Conservation (phyloP, 495 filamentous ascomycete genomes). For the Trichoderma asperelloides region DNA sequence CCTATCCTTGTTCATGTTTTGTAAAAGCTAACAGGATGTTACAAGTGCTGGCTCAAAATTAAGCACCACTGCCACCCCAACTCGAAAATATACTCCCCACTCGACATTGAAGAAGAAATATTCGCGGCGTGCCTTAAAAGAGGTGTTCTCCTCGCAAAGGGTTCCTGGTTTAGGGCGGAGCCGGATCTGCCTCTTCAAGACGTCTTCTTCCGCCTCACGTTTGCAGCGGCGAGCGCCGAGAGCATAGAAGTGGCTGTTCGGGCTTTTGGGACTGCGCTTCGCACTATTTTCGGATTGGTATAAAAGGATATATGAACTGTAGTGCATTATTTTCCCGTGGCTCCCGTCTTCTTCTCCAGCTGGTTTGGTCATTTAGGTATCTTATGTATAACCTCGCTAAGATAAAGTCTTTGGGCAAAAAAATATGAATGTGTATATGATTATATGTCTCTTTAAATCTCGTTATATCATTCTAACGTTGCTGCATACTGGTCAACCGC, state of each 20-base stretch:
- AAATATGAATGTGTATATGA: too few species aligned
- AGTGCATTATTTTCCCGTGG: too few species aligned
- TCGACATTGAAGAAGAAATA: constrained; percentile 75
- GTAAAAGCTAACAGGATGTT: not conserved
- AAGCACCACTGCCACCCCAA: constrained; percentile 65
- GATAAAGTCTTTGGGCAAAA: too few species aligned
- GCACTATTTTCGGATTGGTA: not conserved
- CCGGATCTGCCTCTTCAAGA: constrained; percentile 33
- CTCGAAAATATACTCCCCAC: constrained; percentile 44
- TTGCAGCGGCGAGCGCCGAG: constrained; percentile 68
- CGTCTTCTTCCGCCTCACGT: constrained; percentile 84
- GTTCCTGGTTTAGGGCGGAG: constrained; percentile 79
- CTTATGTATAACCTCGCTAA: too few species aligned
- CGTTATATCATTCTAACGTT: not conserved
- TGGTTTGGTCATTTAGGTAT: not conserved
- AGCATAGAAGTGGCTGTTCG: constrained; percentile 71
- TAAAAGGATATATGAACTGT: not conserved
- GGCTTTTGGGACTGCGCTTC: constrained; percentile 61
- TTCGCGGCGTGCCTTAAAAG: constrained; percentile 62
- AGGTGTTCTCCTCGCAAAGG: constrained; percentile 66
- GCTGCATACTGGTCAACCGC: not conserved
- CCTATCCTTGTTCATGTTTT: too few species aligned
- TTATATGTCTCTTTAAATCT: not conserved
- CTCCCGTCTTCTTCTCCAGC: too few species aligned
- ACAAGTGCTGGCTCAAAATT: constrained; percentile 76